Evolutionary conservation across 768 basidiomycete species (phyloP).

Genomic region (Obba rivulosa): DNA sequence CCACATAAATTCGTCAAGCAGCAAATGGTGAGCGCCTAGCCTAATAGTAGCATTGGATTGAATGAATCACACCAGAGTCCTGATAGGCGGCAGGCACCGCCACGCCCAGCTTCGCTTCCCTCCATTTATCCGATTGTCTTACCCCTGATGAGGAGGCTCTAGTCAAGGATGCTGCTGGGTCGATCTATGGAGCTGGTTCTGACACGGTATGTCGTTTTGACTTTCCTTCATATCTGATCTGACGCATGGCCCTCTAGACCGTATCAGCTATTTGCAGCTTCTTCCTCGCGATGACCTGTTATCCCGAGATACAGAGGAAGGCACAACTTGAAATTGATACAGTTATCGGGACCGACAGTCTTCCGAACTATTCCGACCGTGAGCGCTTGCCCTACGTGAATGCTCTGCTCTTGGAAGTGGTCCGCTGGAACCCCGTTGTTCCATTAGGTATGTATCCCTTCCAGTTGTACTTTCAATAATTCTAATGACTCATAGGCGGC

Average conservation of each 20-base stretch:
- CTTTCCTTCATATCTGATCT: background rate
- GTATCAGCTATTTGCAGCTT: conserved; percentile 18
- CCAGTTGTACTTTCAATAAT: background rate
- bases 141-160: conserved; percentile 51
- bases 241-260: conserved; percentile 10
- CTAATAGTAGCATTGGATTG: background rate
- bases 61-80: background rate
- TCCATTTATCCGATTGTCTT: conserved; percentile 29
- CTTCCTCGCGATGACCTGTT: conserved; percentile 29
- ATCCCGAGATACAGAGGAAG: conserved; percentile 30
- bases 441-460: conserved; percentile 9
- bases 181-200: conserved; percentile 11
- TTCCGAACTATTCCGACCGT: conserved; percentile 9
- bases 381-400: conserved; percentile 5
- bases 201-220: conserved; percentile 6
- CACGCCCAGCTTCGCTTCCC: conserved; percentile 15
- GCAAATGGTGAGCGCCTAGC: conserved; percentile 23
- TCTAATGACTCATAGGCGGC: conserved; percentile 14
- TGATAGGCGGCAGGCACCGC: conserved; percentile 15
- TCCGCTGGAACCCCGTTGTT: conserved; percentile 23
- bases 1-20: conserved; percentile 29
- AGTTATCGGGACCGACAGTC: conserved; percentile 19
- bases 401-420: conserved; percentile 16
- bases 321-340: conserved; percentile 33
- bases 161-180: conserved; percentile 51